phyloP scores from a whole-genome alignment of 768 basidiomycete species.

The Phylloporus scabripes region DNA sequence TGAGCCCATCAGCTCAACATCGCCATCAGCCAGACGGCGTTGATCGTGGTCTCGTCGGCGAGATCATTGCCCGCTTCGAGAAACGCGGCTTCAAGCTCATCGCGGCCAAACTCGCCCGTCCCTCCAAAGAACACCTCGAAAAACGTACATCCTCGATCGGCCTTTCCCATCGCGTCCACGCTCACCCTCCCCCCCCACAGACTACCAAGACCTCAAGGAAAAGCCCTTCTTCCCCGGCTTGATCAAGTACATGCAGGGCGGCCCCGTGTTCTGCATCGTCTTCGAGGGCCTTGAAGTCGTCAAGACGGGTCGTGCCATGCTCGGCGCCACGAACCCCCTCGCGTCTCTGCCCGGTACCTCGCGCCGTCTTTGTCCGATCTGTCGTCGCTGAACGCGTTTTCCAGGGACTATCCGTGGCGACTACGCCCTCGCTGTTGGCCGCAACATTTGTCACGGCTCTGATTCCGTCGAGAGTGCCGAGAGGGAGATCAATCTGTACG shows the following conservation, averaged over 20 bases:
- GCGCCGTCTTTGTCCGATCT: background rate
- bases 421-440: slow-evolving; percentile 89
- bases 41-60: slow-evolving; percentile 90
- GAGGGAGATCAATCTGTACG: slow-evolving; percentile 92
- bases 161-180: background rate
- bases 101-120: slow-evolving; percentile 85
- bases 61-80: slow-evolving; percentile 96
- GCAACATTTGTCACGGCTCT: slow-evolving; percentile 91
- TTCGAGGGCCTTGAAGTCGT: slow-evolving; percentile 94
- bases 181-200: slow-evolving; percentile 36
- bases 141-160: slow-evolving; percentile 47
- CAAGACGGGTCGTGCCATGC: slow-evolving; percentile 94
- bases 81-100: slow-evolving; percentile 96
- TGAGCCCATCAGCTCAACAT: background rate
- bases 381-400: slow-evolving; percentile 4
- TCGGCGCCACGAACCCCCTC: slow-evolving; percentile 96
- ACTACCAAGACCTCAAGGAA: slow-evolving; percentile 93
- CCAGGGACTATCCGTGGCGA: slow-evolving; percentile 94
- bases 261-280: slow-evolving; percentile 94
- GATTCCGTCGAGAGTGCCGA: slow-evolving; percentile 85
- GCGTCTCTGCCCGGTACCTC: slow-evolving; percentile 74
- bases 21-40: slow-evolving; percentile 88
- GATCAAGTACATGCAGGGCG: slow-evolving; percentile 93
- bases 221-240: slow-evolving; percentile 96
- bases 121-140: slow-evolving; percentile 82